Percentiles rank a stretch among this genome's conserved stretches.
These are phyloP conservation scores for Leccinum uliginosum DNA, from an alignment of 768 basidiomycete genomes.

Conservation along the genomic window DNA sequence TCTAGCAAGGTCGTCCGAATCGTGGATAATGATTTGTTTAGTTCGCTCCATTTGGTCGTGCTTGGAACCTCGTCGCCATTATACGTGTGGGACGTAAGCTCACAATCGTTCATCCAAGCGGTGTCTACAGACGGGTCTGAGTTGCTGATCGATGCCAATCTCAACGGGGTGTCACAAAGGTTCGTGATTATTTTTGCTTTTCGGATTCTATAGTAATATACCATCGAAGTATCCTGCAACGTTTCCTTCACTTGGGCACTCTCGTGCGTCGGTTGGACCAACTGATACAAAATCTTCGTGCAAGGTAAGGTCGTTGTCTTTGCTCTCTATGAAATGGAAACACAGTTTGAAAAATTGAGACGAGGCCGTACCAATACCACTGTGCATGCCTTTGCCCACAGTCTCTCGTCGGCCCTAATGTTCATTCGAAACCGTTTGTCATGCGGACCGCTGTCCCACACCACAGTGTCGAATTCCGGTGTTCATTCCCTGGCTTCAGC, in stretches of 20 bases:
- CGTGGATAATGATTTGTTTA: constrained; percentile 44
- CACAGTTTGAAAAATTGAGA: constrained; percentile 26
- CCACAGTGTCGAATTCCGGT: constrained; percentile 11
- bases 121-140: constrained; percentile 31
- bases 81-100: constrained; percentile 54
- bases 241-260: constrained; percentile 68
- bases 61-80: constrained; percentile 66
- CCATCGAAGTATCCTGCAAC: constrained; percentile 45
- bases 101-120: constrained; percentile 55
- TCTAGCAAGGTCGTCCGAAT: constrained; percentile 40
- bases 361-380: constrained; percentile 47
- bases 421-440: constrained; percentile 47
- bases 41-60: constrained; percentile 51
- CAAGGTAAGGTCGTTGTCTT: constrained; percentile 38
- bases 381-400: constrained; percentile 63
- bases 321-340: neutral
- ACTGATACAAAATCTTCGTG: constrained; percentile 42
- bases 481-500: constrained; percentile 35
- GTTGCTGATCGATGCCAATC: constrained; percentile 53
- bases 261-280: constrained; percentile 62
- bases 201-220: neutral
- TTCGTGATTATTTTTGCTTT: constrained; percentile 21
- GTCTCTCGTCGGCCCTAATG: constrained; percentile 50
- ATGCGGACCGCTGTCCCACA: constrained; percentile 34
- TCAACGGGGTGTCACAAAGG: constrained; percentile 56